Conservation (phyloP, 768 basidiomycete genomes). For the Pleurotus cornucopiae region DNA sequence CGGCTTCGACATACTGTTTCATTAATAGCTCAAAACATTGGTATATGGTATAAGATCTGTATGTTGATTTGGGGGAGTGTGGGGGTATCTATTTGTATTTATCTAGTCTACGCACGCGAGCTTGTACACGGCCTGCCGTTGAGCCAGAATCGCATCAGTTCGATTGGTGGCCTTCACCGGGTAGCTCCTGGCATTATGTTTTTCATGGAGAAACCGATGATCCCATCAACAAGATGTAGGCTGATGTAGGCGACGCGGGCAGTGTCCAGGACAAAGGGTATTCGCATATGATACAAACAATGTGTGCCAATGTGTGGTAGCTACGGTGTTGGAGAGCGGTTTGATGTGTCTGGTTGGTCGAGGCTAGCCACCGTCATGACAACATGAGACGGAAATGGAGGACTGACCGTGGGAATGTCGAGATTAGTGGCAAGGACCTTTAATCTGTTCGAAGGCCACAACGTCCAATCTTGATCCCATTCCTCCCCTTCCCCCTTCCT, state of each 20-base stretch:
- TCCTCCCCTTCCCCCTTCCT: constrained; percentile 15
- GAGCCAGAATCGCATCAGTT: too few species aligned
- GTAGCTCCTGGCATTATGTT: too few species aligned
- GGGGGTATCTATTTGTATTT: too few species aligned
- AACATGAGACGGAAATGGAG: constrained; percentile 2
- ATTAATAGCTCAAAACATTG: constrained; percentile 51
- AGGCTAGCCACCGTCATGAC: constrained; percentile 1
- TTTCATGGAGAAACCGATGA: too few species aligned
- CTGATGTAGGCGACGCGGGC: too few species aligned
- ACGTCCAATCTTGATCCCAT: constrained; percentile 7
- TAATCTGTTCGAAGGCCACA: constrained; percentile 2
- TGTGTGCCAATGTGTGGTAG: background rate
- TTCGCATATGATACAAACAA: constrained; percentile 3
- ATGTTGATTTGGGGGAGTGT: background rate
- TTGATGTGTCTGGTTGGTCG: constrained; percentile 4
- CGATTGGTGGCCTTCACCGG: too few species aligned
- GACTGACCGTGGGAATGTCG: constrained; percentile 3
- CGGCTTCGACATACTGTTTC: constrained; percentile 52
- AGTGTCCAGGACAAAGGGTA: background rate
- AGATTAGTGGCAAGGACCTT: background rate
- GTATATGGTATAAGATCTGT: constrained; percentile 52
- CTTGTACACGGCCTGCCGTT: too few species aligned
- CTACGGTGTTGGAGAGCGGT: background rate
- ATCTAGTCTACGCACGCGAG: too few species aligned
- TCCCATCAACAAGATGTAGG: too few species aligned